Evolutionary conservation across 352 stramenopile genomes (phyloP), one percentile per base, ranked within the genome.

Genomic region (Phytophthora melonis): DNA sequence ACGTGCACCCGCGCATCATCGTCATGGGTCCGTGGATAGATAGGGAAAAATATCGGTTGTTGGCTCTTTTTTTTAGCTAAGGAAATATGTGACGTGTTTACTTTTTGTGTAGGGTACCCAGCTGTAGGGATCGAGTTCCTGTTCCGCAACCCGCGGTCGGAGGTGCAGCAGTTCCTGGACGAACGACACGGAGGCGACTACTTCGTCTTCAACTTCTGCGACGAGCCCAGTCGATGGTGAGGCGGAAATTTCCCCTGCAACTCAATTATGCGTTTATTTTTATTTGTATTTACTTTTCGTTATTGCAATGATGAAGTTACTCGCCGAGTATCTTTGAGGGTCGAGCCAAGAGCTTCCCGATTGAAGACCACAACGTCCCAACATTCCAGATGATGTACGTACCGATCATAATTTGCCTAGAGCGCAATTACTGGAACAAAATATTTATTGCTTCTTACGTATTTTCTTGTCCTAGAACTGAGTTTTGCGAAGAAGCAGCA

Each of bases 201-300:
- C 75, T 88, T 91, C 61, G 86, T 94, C 41, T 94, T 86, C 70
- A 94, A 94, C 61, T 94, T 94, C 43, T 94, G 87, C 55, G 72
- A 86, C 59, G 87, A 92, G 56, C 47, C 65, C 7, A 83, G 75
- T 9, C 82, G 87, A 27, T 76, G 79, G 84, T 92, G n/a, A 21
- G 18, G n/a, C 16, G n/a, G 13, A 53, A 53, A 6, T 7, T 14
- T n/a, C 13, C n/a, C 30, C 7, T 16, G 9, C 45, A 50, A 50
- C 16, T 9, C 11, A 14, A 4, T 41, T 16, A n/a, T 50, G n/a
- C n/a, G 3, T 57, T 49, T 58, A 6, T 58, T 19, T 52, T 47
- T 16, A 32, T 32, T 45, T 21, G 34, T 65, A 11, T 55, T 39
- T 11, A 30, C 3, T 5, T 61, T 4, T 47, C 16, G 41, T 30